phyloP scores from a whole-genome alignment of 768 basidiomycete species.

The Trametopsis cervina region DNA sequence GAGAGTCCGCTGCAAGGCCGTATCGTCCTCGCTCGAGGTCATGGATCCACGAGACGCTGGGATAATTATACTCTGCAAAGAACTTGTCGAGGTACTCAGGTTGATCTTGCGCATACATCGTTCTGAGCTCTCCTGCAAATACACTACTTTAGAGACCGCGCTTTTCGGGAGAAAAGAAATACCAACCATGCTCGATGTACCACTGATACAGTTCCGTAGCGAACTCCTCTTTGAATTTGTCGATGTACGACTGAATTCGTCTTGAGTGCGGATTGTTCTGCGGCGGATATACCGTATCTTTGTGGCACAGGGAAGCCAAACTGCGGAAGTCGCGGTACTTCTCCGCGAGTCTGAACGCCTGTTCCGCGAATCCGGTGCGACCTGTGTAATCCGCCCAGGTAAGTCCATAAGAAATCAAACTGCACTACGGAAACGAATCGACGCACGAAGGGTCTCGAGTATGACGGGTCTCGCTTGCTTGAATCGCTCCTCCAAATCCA shows the following conservation, averaged over 20 bases:
- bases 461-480: conserved; percentile 66
- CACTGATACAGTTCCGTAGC: conserved; percentile 86
- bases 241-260: conserved; percentile 66
- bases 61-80: conserved; percentile 53
- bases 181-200: conserved; percentile 84
- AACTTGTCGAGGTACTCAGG: conserved; percentile 62
- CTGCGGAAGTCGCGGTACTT: conserved; percentile 80
- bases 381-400: conserved; percentile 48
- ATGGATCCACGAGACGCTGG: conserved; percentile 80
- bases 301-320: conserved; percentile 80
- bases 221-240: conserved; percentile 75
- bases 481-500: conserved; percentile 62
- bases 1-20: conserved; percentile 53
- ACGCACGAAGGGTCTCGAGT: conserved; percentile 74
- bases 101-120: conserved; percentile 76
- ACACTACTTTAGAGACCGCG: not conserved
- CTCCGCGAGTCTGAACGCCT: conserved; percentile 82
- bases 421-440: not conserved
- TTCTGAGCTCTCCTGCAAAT: conserved; percentile 68
- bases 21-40: conserved; percentile 68
- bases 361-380: conserved; percentile 50
- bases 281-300: conserved; percentile 54
- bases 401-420: too few species aligned
- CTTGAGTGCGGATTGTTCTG: conserved; percentile 55
- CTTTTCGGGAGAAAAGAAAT: not conserved